Base-by-base conservation (phyloP, 2,329 filamentous ascomycete species). In the Clonostachys rosea region DNA sequence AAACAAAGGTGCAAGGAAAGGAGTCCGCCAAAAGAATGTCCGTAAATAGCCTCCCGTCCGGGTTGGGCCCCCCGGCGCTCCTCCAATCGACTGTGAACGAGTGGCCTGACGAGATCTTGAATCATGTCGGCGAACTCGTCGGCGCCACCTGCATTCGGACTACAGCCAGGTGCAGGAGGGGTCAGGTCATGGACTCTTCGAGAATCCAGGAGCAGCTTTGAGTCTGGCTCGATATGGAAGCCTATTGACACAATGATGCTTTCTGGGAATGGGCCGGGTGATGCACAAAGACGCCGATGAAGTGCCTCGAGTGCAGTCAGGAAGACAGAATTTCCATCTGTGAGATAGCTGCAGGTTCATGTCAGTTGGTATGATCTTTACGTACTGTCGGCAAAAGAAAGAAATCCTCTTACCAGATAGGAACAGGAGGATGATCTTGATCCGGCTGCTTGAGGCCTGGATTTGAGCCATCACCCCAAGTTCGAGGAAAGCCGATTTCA, bases 21-120 rank as follows among this genome's bases (percentile, higher is more conserved):
- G 1, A 78, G 58, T 0, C 72, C 75, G 3, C 72, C 73, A 24
- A 73, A 75, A 0, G 73, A 77, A 48, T 78, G 74, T 0, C 74
- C 74, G 39, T 68, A 75, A 1, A 78, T 57, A 1, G 69, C 74
- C 24, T 30, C 24, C 8, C 24, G n/a, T 10, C 24, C 24, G 24
- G 24, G 24, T 10, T 6, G 24, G 9, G 24, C 24, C 24, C 24
- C 24, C 17, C 64, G 63, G 2, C 59, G 55, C 14, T 66, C 61
- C 54, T 59, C 47, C 59, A 24, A 13, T 7, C 18, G 18, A 12
- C 56, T 40, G 36, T 56, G 43, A 8, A 63, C 48, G 49, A 65
- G 59, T 0, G 67, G 59, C 45, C 66, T 66, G 4, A 74, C 59
- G 4, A 64, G 59, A 2, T 60, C 59, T 43, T 69, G 59, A 30